Conservation (phyloP, 1,139 yeast species). For the Pneumocystis sp. region DNA sequence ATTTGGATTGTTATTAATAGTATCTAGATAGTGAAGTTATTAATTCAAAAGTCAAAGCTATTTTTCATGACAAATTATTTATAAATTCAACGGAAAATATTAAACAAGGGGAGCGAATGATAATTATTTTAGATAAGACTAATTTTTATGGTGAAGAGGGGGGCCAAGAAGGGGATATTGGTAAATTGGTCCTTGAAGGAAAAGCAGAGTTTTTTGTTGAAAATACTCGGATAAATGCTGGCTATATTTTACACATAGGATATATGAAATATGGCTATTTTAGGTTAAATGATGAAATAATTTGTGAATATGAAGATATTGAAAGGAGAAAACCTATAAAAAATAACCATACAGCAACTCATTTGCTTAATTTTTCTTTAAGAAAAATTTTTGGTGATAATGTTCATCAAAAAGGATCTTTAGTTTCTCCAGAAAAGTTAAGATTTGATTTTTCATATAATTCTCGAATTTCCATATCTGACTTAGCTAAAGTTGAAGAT, state of each 20-base stretch:
- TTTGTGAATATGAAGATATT: constrained; percentile 79
- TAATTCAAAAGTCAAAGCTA: constrained; percentile 39
- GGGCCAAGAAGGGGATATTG: constrained; percentile 96
- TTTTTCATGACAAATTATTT: constrained; percentile 54
- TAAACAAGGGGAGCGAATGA: constrained; percentile 43
- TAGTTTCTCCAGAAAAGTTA: constrained; percentile 87
- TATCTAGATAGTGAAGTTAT: constrained; percentile 20
- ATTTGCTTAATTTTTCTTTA: constrained; percentile 75
- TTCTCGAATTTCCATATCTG: constrained; percentile 51
- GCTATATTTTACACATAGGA: constrained; percentile 93
- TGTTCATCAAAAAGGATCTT: constrained; percentile 91
- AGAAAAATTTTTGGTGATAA: constrained; percentile 74
- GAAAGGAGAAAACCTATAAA: constrained; percentile 86
- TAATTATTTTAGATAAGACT: constrained; percentile 72
- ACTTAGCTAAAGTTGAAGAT: constrained; percentile 59
- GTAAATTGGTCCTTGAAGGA: constrained; percentile 81
- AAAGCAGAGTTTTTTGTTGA: constrained; percentile 72
- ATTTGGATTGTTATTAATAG: neutral
- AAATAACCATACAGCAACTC: constrained; percentile 98
- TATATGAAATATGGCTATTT: constrained; percentile 60
- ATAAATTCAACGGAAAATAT: constrained; percentile 32
- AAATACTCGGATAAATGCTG: constrained; percentile 84
- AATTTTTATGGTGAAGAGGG: constrained; percentile 98
- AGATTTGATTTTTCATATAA: constrained; percentile 94
- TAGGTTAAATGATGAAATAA: constrained; percentile 50